Evolutionary conservation across 2,329 filamentous ascomycete genomes (phyloP), one percentile per base, ranked within the genome.

Genomic region (Cadophora sp.): DNA sequence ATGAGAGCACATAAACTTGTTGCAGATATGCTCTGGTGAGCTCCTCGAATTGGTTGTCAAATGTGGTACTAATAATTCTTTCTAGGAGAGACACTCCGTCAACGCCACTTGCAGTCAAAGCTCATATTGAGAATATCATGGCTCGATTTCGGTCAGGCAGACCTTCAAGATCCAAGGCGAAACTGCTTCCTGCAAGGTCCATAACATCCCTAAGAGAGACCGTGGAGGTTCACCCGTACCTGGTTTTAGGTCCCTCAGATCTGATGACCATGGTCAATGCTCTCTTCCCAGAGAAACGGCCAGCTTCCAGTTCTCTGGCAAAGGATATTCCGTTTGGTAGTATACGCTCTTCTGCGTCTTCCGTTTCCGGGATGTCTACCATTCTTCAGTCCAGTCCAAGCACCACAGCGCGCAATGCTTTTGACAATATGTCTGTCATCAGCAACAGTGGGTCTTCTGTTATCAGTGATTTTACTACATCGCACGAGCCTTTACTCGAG

Each of bases 221-320:
- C n/a, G 86, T 86, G 24, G 91, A 93, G 78, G 91, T 93, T 11
- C 91, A 92, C 76, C 91, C 90, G 37, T 96, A 93, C 76, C 83
- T 97, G 75, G 91, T 95, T 40, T 81, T 97, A 72, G 92, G 91
- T 76, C 89, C 92, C 43, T 87, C 91, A 50, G 94, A 97, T 78
- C 82, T 97, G 72, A 83, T 91, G 43, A 94, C 92, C 2, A 81
- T 97, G 74, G 87, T 97, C 71, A 93, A 96, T 78, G 91, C 91
- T 12, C 86, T 97, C 16, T 97, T 94, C 76, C 94, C 94, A 0
- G 90, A 93, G 74, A 85, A 86, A 64, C 84, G 90, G 50, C 89
- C 91, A 1, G 83, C 84, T 43, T 92, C 90, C 1, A 83, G 80
- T 43, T 72, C 83, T 73, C 76, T 82, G 74, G 75, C 81, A 73